Conservation (phyloP, 1,139 yeast species). For the Debaryomyces robertsiae region DNA sequence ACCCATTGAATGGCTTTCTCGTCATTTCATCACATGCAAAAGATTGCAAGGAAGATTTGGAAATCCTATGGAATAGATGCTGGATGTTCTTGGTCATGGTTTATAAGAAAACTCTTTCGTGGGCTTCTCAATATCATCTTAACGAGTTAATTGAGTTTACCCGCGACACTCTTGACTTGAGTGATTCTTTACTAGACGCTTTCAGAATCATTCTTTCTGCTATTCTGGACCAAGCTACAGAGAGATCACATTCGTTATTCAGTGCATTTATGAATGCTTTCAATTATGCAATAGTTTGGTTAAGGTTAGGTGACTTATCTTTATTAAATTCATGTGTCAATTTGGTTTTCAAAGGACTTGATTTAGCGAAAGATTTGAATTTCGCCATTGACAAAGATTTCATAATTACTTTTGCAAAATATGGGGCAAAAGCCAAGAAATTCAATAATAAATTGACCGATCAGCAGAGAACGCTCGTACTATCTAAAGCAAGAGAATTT, state of each 20-base stretch:
- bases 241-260: conserved; percentile 27
- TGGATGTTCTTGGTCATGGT: conserved; percentile 77
- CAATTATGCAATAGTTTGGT: conserved; percentile 70
- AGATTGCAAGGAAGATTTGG: conserved; percentile 11
- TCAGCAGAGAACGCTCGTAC: conserved; percentile 58
- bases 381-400: conserved; percentile 51
- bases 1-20: conserved; percentile 61
- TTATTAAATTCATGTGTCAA: conserved; percentile 74
- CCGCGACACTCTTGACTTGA: conserved; percentile 80
- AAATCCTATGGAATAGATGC: conserved; percentile 60
- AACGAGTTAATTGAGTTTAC: conserved; percentile 74
- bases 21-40: conserved; percentile 17
- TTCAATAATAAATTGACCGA: conserved; percentile 65
- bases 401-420: conserved; percentile 55
- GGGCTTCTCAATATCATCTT: conserved; percentile 69
- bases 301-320: conserved; percentile 77
- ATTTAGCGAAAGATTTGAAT: conserved; percentile 57
- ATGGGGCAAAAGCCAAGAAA: conserved; percentile 65
- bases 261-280: conserved; percentile 52
- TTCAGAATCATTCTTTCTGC: conserved; percentile 55
- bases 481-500: conserved; percentile 58
- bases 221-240: conserved; percentile 19
- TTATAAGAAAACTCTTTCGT: conserved; percentile 64
- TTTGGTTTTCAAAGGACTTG: conserved; percentile 67
- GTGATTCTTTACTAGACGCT: conserved; percentile 67